A percentile compares a stretch with the other conserved stretches of the same genome.
phyloP scores from a whole-genome alignment of 805 yeast species.

The Monosporozyma siamensis region DNA sequence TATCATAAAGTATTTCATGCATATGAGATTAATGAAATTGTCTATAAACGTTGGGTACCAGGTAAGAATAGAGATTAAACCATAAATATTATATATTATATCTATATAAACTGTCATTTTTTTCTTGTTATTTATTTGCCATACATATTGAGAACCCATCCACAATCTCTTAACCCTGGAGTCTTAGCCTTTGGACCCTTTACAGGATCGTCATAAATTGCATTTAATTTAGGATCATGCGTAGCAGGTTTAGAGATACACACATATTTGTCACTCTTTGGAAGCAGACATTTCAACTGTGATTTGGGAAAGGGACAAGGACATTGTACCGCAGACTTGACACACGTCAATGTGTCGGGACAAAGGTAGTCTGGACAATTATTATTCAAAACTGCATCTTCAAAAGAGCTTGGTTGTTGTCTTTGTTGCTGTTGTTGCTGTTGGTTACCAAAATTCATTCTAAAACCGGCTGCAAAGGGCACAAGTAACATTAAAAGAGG shows the following conservation, averaged over 20 bases:
- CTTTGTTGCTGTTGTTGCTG: slow-evolving; percentile 34
- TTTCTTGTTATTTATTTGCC: slow-evolving; percentile 15
- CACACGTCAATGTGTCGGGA: slow-evolving; percentile 77
- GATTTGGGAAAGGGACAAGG: slow-evolving; percentile 88
- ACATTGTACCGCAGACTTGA: slow-evolving; percentile 55
- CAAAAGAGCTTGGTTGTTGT: slow-evolving; percentile 25
- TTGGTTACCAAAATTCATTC: slow-evolving; percentile 2
- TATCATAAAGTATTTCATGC: slow-evolving; percentile 28
- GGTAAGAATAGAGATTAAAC: slow-evolving; percentile 65
- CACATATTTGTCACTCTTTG: slow-evolving; percentile 47
- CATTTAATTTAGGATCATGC: slow-evolving; percentile 30
- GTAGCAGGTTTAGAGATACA: slow-evolving; percentile 79
- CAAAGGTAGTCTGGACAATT: slow-evolving; percentile 66
- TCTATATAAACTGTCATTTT: neutral
- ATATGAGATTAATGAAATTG: slow-evolving; percentile 51
- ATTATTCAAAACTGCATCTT: slow-evolving; percentile 30
- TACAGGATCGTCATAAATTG: slow-evolving; percentile 37
- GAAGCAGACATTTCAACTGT: slow-evolving; percentile 71
- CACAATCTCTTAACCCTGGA: slow-evolving; percentile 65
- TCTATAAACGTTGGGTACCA: slow-evolving; percentile 79
- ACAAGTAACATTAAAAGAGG: neutral
- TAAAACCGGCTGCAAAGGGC: neutral
- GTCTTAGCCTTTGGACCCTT: slow-evolving; percentile 38
- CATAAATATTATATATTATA: neutral
- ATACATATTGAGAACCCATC: slow-evolving; percentile 72